A percentile compares a stretch with the other conserved stretches of the same genome.
phyloP scores from a whole-genome alignment of 140 eudicot species.

The Ambrosia hybrid region DNA sequence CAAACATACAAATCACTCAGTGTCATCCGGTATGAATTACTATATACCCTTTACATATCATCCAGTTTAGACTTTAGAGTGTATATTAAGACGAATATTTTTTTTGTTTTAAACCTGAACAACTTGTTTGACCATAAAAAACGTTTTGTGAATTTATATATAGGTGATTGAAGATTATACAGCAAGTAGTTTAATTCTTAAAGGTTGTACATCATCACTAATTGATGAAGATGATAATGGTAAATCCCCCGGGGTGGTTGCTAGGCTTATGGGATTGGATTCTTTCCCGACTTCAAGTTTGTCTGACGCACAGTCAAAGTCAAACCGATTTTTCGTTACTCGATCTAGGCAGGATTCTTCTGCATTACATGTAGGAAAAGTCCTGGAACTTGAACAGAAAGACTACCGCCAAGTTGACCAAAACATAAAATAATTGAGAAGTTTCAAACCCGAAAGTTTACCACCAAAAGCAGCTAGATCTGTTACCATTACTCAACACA shows the following conservation, averaged over 20 bases:
- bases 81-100: constrained; percentile 19
- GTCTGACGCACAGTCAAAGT: constrained; percentile 42
- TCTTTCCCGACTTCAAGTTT: constrained; percentile 64
- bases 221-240: constrained; percentile 56
- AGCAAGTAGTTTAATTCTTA: constrained; percentile 43
- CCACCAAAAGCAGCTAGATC: constrained; percentile 84
- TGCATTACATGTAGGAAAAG: constrained; percentile 7
- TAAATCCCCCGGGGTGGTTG: too few relatives aligned
- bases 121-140: constrained; percentile 19
- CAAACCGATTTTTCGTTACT: constrained; percentile 49
- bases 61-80: constrained; percentile 1
- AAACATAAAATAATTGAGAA: constrained; percentile 62
- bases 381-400: constrained; percentile 18
- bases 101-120: constrained; percentile 7
- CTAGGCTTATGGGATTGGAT: constrained; percentile 94
- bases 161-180: constrained; percentile 56
- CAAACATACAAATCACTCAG: constrained; percentile 49
- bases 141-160: too few relatives aligned
- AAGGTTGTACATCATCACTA: constrained; percentile 69
- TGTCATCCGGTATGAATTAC: constrained; percentile 50
- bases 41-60: background rate
- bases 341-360: constrained; percentile 51
- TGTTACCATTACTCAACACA: constrained; percentile 62
- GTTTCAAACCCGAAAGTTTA: constrained; percentile 66
- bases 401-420: constrained; percentile 33